A percentile compares a stretch with the other conserved stretches of the same genome.
Evolutionary conservation across 768 basidiomycete genomes (phyloP).

Genomic region (Calocybe cyanea): DNA sequence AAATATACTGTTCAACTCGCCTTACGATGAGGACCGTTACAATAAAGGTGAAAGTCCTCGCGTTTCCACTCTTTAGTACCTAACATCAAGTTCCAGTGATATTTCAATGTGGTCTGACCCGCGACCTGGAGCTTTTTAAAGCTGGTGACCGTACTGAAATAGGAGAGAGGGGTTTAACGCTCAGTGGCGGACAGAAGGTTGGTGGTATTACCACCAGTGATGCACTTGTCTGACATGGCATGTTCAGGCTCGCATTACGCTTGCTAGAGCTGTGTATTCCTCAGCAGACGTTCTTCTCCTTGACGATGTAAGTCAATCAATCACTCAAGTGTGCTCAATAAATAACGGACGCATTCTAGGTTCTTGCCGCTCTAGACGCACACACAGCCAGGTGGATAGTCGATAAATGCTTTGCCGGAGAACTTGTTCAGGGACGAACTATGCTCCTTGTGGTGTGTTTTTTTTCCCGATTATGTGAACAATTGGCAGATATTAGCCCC

Average conservation of each 20-base stretch:
- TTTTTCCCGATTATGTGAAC: neutral
- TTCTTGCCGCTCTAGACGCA: conserved; percentile 29
- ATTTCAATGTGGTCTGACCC: conserved; percentile 65
- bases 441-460: conserved; percentile 68
- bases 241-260: conserved; percentile 37
- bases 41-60: conserved; percentile 38
- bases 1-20: conserved; percentile 78
- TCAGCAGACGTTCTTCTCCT: conserved; percentile 59
- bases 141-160: conserved; percentile 68
- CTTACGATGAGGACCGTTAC: conserved; percentile 74
- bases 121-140: conserved; percentile 64
- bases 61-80: too few species aligned
- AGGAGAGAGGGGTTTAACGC: conserved; percentile 65
- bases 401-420: conserved; percentile 74
- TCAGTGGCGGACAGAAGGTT: conserved; percentile 46
- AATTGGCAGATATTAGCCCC: neutral
- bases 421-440: conserved; percentile 70
- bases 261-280: conserved; percentile 44
- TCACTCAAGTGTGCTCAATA: neutral
- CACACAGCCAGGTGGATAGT: conserved; percentile 82
- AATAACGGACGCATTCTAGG: neutral
- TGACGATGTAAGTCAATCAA: conserved; percentile 66
- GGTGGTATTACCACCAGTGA: too few species aligned
- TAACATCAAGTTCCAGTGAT: conserved; percentile 38
- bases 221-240: neutral